Evolutionary conservation across 768 basidiomycete species (phyloP), one percentile per base, ranked within the genome.

Genomic region (Polyporus arcularius): DNA sequence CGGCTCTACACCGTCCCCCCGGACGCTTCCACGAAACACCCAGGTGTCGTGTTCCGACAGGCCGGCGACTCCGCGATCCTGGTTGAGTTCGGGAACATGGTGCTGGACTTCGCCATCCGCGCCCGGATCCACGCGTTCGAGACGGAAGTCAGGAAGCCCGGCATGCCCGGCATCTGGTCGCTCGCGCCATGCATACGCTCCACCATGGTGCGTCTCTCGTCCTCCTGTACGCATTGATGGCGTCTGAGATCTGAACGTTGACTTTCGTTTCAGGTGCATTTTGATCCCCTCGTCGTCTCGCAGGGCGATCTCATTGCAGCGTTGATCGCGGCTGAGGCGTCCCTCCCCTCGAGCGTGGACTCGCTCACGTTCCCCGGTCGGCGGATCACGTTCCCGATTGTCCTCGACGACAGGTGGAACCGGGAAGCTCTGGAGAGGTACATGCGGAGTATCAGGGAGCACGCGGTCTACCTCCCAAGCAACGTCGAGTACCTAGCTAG

Each of bases 401-500:
- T 80, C 1, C 76, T 88, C 31, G 80, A 88, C 62, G 88, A 89
- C 65, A 76, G 74, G 5, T 84, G 85, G 80, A 81, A 70, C 60
- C 75, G 75, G 9, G 83, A 83, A 11, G 85, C 86, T 4, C 73
- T 88, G 30, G 69, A 79, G 46, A 76, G 81, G 21, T 88, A 90
- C 68, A 85, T 82, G 80, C 72, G 70, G 7, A 79, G 81, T 0
- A 82, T 75, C 0, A 75, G 88, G 10, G 76, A 80, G 49, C 79
- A 79, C 52, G 87, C 87, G 0, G 84, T 83, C 1, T 90, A 89
- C 70, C 73, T 90, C 0, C 88, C 87, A 0, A 85, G 82, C 68
- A 89, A 90, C 64, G 73, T 88, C 39, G 83, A 86, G 41, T 89
- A 89, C 65, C 77, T 89, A 1, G 85, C 85, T 0, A 74, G 73